Evolutionary conservation across 139 green algal genomes (phyloP), one percentile per base, ranked within the genome.

Genomic region (Pycnococcus provasolii): DNA sequence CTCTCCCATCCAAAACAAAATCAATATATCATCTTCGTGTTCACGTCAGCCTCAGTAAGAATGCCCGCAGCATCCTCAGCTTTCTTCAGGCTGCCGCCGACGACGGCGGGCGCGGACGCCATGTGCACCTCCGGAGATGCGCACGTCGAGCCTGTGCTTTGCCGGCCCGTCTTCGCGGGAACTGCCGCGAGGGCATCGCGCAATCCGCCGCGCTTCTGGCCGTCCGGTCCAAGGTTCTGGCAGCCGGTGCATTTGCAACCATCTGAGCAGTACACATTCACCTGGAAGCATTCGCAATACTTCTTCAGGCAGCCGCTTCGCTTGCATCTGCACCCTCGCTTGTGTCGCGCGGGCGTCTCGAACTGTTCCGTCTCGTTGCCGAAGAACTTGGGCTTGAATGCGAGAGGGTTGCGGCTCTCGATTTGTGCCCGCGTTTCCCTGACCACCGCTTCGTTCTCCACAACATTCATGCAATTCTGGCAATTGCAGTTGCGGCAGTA

Each of bases 261-360:
- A 26, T 86, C 79, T n/a, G 81, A 82, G 75, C 91, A 96, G 42
- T 77, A 74, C 4, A 96, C 82, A 41, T 87, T 85, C 43, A 87
- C 89, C 83, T 96, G 88, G 77, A 88, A 97, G 85, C 91, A 97
- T 79, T 97, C 91, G 78, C 91, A 97, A 80, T 97, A 97, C 84
- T 96, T 96, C 64, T 97, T 97, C 43, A 87, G 81, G 84, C 91
- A 97, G 63, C 85, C 74, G 52, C 75, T 87, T 58, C 85, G 87
- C 68, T 84, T 85, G 84, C 89, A 96, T 68, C 87, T 77, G 77
- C 89, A 95, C 57, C 89, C 87, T 2, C 79, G 81, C 66, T 85
- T 82, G 79, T 95, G 89, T 26, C 26, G 26, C 26, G 26, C 26
- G 0, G 26, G 26, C 4, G 39, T 15, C n/a, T 44, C 53, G 4